phyloP scores from a whole-genome alignment of 1,139 yeast species.

The Saccharomyces hybrid region DNA sequence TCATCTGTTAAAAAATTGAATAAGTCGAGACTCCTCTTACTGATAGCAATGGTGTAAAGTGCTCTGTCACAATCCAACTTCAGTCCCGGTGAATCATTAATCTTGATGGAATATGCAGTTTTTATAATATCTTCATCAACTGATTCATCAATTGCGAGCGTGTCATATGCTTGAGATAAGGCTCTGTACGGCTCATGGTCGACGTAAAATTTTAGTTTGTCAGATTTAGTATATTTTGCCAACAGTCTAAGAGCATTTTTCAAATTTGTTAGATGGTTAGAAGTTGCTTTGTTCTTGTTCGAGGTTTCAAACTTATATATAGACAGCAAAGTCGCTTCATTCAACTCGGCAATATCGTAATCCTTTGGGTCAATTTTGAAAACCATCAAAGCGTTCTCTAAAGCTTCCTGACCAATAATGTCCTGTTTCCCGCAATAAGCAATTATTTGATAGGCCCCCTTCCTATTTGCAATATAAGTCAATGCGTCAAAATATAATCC shows the following conservation, averaged over 20 bases:
- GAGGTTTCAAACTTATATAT: constrained; percentile 38
- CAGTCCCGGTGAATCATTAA: constrained; percentile 41
- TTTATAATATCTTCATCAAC: constrained; percentile 71
- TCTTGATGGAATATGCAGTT: constrained; percentile 59
- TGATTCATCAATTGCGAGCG: constrained; percentile 51
- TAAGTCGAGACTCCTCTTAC: constrained; percentile 41
- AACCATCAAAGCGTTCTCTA: constrained; percentile 44
- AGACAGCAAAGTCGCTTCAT: constrained; percentile 42
- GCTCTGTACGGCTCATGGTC: constrained; percentile 47
- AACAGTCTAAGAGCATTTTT: constrained; percentile 39
- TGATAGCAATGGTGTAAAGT: constrained; percentile 50
- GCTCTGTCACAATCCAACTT: constrained; percentile 38
- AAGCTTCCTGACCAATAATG: constrained; percentile 53
- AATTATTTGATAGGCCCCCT: constrained; percentile 41
- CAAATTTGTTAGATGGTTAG: constrained; percentile 26
- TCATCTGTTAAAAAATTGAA: constrained; percentile 28
- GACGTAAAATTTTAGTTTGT: constrained; percentile 38
- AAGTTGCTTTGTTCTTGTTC: constrained; percentile 26
- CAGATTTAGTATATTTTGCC: constrained; percentile 42
- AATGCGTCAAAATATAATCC: constrained; percentile 68
- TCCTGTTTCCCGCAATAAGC: constrained; percentile 54
- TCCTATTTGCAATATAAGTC: constrained; percentile 39
- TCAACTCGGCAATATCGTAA: constrained; percentile 17
- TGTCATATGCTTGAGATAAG: constrained; percentile 49
- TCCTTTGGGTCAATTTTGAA: constrained; percentile 42